Evolutionary conservation across 225 moss, liverwort and hornwort genomes (phyloP), one percentile per base, ranked within the genome.

Genomic region (Sphagnum tenellum): DNA sequence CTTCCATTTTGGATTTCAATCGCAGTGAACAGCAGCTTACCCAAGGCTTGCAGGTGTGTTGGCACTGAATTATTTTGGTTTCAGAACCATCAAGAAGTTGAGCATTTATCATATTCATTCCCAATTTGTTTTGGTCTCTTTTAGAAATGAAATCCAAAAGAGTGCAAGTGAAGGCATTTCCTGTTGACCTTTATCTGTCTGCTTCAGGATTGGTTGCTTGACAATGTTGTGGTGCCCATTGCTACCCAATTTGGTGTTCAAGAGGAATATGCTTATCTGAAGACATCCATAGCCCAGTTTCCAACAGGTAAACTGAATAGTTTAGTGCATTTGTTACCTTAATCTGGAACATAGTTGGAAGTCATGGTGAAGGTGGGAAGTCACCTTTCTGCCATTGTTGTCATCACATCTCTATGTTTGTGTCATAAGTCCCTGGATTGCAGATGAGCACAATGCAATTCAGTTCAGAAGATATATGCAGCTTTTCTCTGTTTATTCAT

Each of bases 1-100:
- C 96, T n/a, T 76, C 93, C 47, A 72, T 98, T 50, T 71, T 98
- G 9, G 96, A 98, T 67, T 98, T 98, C 6, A 92, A 98, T 66
- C 79, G 85, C 44, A 93, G 96, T 61, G 77, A 89, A 59, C 76
- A 74, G 45, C 68, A 74, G 12, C 44, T 70, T 8, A 88, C 84
- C n/a, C 12, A 78, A 11, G 73, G 78, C 72, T 73, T 88, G 12
- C 78, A 85, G 80, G 80, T 83, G 48, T 7, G 69, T 49, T 61
- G 14, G 44, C 56, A 56, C 56, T 11, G 11, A 56, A 13, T 11
- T 2, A 11, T 5, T 0, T 56, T 13, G 13, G 5, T 12, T 56
- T 4, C 1, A 4, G 9, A 56, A 56, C 2, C 4, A 12, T 7
- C 3, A 11, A 56, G 9, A 8, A 11, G 56, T 56, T 56, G 56